Evolutionary conservation across 2,329 filamentous ascomycete genomes (phyloP), one percentile per base, ranked within the genome.

Genomic region (Calonectria ilicicola): DNA sequence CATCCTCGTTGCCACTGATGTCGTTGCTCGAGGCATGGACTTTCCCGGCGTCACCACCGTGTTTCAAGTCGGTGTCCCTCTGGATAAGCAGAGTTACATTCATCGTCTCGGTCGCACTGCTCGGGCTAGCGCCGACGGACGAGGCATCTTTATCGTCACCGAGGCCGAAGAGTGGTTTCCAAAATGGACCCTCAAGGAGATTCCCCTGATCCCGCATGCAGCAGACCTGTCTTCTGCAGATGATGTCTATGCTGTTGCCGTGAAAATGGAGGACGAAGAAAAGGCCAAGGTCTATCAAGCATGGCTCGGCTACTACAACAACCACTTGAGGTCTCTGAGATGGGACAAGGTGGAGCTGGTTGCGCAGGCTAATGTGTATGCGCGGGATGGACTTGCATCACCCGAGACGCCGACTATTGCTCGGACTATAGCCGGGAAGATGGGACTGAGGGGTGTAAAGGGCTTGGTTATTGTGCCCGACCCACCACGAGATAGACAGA

Each of bases 11-110:
- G 93, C 93, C 3, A 93, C 92, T 0, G 93, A 94, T 78, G 92
- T 94, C 44, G 90, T 93, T 27, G 92, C 92, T 14, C 90, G 92
- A 75, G 92, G 92, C 76, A 93, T 94, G 91, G 92, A 94, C 78
- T 93, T 93, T 81, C 92, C 92, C 0, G 87, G 89, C n/a, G 91
- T 93, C 44, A 92, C 90, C 19, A 90, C 91, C 73, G 91, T 93
- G 67, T 88, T 93, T 77, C 92, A 93, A 80, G 83, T 91, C 21
- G 91, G 92, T 67, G 81, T 91, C 5, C 90, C 92, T 12, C 83
- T 85, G 5, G 88, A 89, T 76, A 88, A 89, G 74, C 90, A 93
- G 80, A 89, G 90, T 60, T 93, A 93, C 83, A 90, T 93, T 71
- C 92, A 93, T 80, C 91, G 92, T 49, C 86, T 93, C 15, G 92